Evolutionary conservation across 2,329 filamentous ascomycete genomes (phyloP).

Genomic region (Penicillium sp.): DNA sequence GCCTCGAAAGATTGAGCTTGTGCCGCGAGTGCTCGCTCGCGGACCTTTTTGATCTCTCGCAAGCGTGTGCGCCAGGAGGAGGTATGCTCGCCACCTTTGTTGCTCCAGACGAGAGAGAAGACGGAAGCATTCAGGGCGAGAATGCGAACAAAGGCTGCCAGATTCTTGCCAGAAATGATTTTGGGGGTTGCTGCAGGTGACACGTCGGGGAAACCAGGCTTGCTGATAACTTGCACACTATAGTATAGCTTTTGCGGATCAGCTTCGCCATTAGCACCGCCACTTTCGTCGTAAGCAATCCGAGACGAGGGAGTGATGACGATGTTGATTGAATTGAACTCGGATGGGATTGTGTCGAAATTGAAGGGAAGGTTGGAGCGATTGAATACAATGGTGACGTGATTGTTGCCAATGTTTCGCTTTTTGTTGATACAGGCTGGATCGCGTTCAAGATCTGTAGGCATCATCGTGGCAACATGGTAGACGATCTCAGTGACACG

Average conservation of each 20-base stretch:
- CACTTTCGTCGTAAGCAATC: constrained; percentile 36
- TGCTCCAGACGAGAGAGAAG: constrained; percentile 85
- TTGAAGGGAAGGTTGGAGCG: constrained; percentile 87
- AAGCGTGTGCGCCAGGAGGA: constrained; percentile 89
- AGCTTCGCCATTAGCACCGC: constrained; percentile 35
- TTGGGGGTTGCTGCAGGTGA: constrained; percentile 88
- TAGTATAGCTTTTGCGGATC: constrained; percentile 64
- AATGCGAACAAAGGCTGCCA: constrained; percentile 83
- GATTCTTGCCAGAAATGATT: constrained; percentile 77
- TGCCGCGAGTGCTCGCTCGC: constrained; percentile 56
- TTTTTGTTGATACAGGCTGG: constrained; percentile 82
- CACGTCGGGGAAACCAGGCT: constrained; percentile 85
- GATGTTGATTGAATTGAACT: constrained; percentile 97
- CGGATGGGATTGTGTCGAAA: constrained; percentile 89
- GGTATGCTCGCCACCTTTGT: constrained; percentile 73
- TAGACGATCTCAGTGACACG: constrained; percentile 93
- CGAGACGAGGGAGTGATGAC: constrained; percentile 78
- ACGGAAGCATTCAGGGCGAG: constrained; percentile 91
- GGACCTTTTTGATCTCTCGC: constrained; percentile 77
- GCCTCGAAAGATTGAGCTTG: constrained; percentile 31
- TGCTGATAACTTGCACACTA: constrained; percentile 84
- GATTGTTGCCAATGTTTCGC: constrained; percentile 93
- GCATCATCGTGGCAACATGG: constrained; percentile 97
- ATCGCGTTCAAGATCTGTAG: constrained; percentile 76
- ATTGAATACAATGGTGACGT: constrained; percentile 98